These are phyloP conservation scores for Aureobasidium sp. DNA, from an alignment of 2,329 filamentous ascomycete species.

Conservation along the genomic window DNA sequence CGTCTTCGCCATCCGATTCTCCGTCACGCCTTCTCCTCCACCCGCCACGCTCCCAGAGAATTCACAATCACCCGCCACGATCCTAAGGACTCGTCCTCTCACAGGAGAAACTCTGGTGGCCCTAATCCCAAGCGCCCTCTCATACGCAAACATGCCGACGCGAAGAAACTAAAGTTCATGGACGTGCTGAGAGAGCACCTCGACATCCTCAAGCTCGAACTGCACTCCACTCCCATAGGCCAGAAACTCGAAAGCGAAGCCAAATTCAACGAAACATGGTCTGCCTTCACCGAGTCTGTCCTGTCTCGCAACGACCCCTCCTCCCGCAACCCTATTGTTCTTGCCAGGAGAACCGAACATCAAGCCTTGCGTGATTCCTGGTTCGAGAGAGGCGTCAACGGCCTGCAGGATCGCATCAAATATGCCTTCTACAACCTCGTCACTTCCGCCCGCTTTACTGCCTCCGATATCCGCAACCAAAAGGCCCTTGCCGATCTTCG, in stretches of 20 bases:
- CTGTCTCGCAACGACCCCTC: background rate
- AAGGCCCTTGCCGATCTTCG: slow-evolving; percentile 67
- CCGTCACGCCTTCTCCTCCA: slow-evolving; percentile 1
- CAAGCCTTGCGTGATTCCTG: slow-evolving; percentile 6
- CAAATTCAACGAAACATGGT: slow-evolving; percentile 21
- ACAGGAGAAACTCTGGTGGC: background rate
- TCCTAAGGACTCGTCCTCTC: too few relatives aligned
- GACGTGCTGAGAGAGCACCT: slow-evolving; percentile 19
- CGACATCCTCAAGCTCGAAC: slow-evolving; percentile 18
- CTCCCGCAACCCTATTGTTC: background rate
- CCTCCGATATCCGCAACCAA: slow-evolving; percentile 50
- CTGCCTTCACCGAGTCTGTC: slow-evolving; percentile 15
- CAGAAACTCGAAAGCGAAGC: slow-evolving; percentile 21
- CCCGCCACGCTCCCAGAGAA: background rate
- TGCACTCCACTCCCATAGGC: slow-evolving; percentile 25
- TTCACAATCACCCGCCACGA: too few relatives aligned
- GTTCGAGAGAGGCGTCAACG: slow-evolving; percentile 16
- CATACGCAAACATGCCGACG: background rate
- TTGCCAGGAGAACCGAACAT: background rate
- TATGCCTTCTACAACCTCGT: slow-evolving; percentile 62
- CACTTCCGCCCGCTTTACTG: slow-evolving; percentile 49
- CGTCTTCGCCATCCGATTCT: slow-evolving; percentile 19
- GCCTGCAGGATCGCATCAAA: slow-evolving; percentile 38
- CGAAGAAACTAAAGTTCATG: background rate
- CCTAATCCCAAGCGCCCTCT: background rate